phyloP scores from a whole-genome alignment of 1,284 basidiomycete genomes.

The Ganoderma meredithae region DNA sequence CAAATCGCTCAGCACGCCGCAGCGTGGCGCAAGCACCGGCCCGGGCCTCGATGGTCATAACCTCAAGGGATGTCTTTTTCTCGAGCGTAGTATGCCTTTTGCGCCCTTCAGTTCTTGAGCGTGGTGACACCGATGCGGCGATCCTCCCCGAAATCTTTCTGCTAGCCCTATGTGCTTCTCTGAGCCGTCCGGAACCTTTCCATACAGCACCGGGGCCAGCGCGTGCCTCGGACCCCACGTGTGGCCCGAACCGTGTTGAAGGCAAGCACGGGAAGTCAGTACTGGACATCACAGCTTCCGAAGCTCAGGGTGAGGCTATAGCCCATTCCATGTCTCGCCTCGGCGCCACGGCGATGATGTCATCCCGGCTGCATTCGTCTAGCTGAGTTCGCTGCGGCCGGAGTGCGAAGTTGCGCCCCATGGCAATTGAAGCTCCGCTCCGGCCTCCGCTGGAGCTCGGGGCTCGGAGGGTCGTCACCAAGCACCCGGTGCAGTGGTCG shows the following conservation, averaged over 20 bases:
- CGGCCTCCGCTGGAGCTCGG: neutral
- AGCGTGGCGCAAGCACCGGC: neutral
- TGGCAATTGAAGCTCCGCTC: neutral
- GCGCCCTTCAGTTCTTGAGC: neutral
- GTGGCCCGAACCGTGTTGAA: neutral
- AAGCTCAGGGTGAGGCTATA: neutral
- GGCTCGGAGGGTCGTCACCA: neutral
- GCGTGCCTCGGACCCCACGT: conserved; percentile 1
- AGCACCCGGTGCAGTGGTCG: neutral
- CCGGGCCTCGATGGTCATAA: neutral
- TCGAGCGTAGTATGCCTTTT: neutral
- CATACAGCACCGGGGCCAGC: neutral
- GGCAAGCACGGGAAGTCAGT: neutral
- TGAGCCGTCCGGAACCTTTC: neutral
- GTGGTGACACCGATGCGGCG: neutral
- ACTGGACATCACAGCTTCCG: neutral
- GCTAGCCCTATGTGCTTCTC: neutral
- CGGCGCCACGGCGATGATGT: neutral
- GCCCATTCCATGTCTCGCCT: neutral
- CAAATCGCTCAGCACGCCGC: neutral
- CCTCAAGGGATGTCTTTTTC: neutral
- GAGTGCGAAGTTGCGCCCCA: neutral
- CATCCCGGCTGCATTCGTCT: neutral
- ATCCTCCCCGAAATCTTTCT: neutral
- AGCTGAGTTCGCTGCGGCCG: neutral